These are phyloP conservation scores for Lipomyces yamanashiensis DNA, from an alignment of 805 yeast genomes.

Conservation along the genomic window DNA sequence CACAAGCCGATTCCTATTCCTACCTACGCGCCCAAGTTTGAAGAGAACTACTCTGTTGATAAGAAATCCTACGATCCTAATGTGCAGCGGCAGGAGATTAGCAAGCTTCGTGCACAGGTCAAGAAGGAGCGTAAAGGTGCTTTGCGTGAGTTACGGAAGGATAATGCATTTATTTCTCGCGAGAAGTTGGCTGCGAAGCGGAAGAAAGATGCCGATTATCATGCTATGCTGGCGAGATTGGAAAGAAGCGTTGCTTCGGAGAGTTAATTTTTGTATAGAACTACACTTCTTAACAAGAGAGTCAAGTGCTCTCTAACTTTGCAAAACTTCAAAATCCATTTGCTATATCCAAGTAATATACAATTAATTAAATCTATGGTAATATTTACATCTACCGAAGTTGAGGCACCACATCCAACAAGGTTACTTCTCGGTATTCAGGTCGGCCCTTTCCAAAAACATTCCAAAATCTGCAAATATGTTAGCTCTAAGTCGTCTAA, in stretches of 20 bases:
- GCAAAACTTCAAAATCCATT: too few relatives aligned
- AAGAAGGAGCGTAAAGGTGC: slow-evolving; percentile 91
- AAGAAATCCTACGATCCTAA: slow-evolving; percentile 89
- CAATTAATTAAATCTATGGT: not conserved
- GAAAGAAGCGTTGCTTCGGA: slow-evolving; percentile 86
- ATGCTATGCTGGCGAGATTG: slow-evolving; percentile 84
- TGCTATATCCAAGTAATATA: not conserved
- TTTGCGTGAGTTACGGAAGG: slow-evolving; percentile 87
- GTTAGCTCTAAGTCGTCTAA: not conserved
- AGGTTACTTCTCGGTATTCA: slow-evolving; percentile 30
- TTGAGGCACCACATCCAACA: slow-evolving; percentile 33
- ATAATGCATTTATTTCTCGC: slow-evolving; percentile 82
- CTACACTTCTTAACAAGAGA: too few relatives aligned
- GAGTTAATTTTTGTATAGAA: slow-evolving; percentile 52
- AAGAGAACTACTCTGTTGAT: slow-evolving; percentile 95
- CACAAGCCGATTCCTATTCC: slow-evolving; percentile 86
- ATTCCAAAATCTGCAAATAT: slow-evolving; percentile 69
- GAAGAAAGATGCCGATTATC: slow-evolving; percentile 75
- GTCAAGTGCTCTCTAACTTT: too few relatives aligned
- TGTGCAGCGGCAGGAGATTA: slow-evolving; percentile 76
- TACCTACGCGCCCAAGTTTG: slow-evolving; percentile 86
- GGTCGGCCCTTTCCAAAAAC: slow-evolving; percentile 59
- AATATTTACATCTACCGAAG: slow-evolving; percentile 11
- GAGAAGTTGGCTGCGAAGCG: slow-evolving; percentile 82
- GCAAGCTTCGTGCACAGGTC: slow-evolving; percentile 79